Conservation (phyloP, 2,329 filamentous ascomycete species). For the Blastomyces emzantsi region DNA sequence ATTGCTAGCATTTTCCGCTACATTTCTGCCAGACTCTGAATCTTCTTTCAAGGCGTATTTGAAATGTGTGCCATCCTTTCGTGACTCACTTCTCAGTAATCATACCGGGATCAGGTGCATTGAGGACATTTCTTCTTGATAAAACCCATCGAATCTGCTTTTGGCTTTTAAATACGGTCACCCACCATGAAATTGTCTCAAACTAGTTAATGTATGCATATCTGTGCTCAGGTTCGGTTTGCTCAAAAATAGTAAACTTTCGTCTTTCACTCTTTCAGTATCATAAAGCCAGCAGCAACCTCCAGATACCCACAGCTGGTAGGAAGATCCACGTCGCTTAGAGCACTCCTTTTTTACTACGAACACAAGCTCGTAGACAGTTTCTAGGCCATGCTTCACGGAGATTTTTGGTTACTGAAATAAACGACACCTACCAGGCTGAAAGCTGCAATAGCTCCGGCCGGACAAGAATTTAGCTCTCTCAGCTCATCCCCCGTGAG, state of each 20-base stretch:
- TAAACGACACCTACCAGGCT: neutral
- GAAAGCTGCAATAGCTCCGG: neutral
- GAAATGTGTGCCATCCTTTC: too few species aligned
- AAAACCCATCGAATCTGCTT: neutral
- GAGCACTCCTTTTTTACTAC: neutral
- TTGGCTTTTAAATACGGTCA: neutral
- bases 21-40: too few species aligned
- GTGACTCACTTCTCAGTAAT: too few species aligned
- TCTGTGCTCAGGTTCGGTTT: neutral
- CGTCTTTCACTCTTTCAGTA: neutral
- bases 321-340: too few species aligned
- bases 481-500: too few species aligned
- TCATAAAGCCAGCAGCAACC: neutral
- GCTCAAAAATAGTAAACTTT: neutral
- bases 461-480: neutral
- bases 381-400: neutral
- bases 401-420: neutral
- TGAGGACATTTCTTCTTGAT: too few species aligned
- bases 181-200: neutral
- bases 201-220: neutral
- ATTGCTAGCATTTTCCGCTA: neutral
- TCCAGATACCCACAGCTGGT: too few species aligned
- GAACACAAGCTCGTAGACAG: neutral
- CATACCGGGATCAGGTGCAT: too few species aligned
- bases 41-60: too few species aligned